Conservation (phyloP, 2,329 filamentous ascomycete species). For the Teratosphaeria nubilosa region DNA sequence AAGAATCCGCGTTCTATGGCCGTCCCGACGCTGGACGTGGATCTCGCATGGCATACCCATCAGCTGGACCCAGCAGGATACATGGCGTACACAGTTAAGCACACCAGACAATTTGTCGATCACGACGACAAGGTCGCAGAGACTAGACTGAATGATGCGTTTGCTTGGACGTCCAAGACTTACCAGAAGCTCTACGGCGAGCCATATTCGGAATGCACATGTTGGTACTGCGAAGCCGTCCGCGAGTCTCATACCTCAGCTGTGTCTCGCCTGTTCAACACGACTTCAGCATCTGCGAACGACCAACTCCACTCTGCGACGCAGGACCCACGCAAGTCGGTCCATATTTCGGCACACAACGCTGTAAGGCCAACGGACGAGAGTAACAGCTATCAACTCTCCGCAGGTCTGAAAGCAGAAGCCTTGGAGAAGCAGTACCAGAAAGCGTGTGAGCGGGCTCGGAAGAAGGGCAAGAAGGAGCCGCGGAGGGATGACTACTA, state of each 20-base stretch:
- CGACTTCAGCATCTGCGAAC: conserved; percentile 19
- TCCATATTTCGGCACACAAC: conserved; percentile 67
- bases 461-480: conserved; percentile 27
- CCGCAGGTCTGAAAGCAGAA: conserved; percentile 20
- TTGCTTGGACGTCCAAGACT: conserved; percentile 60
- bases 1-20: conserved; percentile 35
- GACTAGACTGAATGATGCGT: conserved; percentile 50
- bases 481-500: conserved; percentile 29
- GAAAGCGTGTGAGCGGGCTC: conserved; percentile 27
- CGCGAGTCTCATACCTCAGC: conserved; percentile 46
- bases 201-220: conserved; percentile 67
- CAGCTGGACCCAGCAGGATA: conserved; percentile 58
- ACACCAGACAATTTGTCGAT: conserved; percentile 54
- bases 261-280: conserved; percentile 36
- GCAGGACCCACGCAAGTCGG: conserved; percentile 43
- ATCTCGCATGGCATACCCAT: conserved; percentile 73
- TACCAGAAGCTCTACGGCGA: conserved; percentile 57
- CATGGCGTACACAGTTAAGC: conserved; percentile 44
- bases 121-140: conserved; percentile 80
- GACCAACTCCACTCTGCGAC: conserved; percentile 35
- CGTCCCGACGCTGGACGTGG: conserved; percentile 65
- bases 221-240: conserved; percentile 74
- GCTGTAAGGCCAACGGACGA: conserved; percentile 39
- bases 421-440: conserved; percentile 48
- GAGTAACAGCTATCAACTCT: conserved; percentile 13